Conservation (phyloP, 257 asterid species). For the Salvia rosmarinus region DNA sequence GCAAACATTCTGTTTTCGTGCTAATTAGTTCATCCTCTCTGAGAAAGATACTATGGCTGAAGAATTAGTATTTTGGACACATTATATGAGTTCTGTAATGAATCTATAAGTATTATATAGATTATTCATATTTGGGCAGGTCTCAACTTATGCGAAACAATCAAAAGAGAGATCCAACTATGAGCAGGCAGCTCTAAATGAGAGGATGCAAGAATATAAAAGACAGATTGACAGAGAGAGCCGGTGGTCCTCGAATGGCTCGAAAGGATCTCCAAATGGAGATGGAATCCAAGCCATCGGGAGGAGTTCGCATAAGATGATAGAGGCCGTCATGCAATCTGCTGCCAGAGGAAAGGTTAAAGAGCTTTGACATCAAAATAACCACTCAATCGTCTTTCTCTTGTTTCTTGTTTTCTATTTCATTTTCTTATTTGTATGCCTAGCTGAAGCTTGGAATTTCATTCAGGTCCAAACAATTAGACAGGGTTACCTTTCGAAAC, state of each 20-base stretch:
- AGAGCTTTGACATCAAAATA: conserved; percentile 22
- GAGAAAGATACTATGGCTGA: not conserved
- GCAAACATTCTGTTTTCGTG: not conserved
- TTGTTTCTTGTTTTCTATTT: not conserved
- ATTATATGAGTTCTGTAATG: not conserved
- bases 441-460: conserved; percentile 39
- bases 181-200: conserved; percentile 96
- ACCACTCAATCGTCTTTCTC: conserved; percentile 29
- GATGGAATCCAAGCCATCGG: conserved; percentile 98
- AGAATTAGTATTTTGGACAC: conserved; percentile 1
- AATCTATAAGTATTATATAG: conserved; percentile 27
- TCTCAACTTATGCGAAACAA: conserved; percentile 93
- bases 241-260: conserved; percentile 85
- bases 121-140: conserved; percentile 52
- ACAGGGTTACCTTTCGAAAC: conserved; percentile 98
- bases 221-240: conserved; percentile 94
- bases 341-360: conserved; percentile 96
- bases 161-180: conserved; percentile 94
- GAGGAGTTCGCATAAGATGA: conserved; percentile 98
- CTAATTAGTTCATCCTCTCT: conserved; percentile 7
- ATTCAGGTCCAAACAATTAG: conserved; percentile 98
- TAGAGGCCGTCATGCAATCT: conserved; percentile 98
- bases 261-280: conserved; percentile 94
- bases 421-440: conserved; percentile 25
- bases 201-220: conserved; percentile 97